Evolutionary conservation across 139 green algal species (phyloP).

Genomic region (Picochlorum sp.): DNA sequence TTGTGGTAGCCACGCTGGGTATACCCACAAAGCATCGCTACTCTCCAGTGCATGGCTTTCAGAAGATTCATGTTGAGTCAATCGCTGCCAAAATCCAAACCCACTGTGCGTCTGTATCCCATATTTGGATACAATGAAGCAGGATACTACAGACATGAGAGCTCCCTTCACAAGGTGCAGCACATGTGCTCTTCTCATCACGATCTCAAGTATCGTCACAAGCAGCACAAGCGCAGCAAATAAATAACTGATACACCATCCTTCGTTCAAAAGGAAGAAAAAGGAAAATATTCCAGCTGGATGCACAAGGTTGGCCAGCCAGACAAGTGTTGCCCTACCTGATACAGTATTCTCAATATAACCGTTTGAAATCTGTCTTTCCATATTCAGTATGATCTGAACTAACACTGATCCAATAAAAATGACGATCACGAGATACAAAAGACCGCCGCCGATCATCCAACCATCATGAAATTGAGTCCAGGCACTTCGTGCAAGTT

Average conservation of each 20-base stretch:
- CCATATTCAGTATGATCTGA: too few relatives aligned
- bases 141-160: neutral
- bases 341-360: neutral
- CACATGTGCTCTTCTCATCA: too few relatives aligned
- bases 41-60: neutral
- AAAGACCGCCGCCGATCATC: slow-evolving; percentile 50
- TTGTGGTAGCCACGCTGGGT: too few relatives aligned
- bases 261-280: slow-evolving; percentile 33
- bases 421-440: slow-evolving; percentile 22
- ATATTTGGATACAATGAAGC: neutral
- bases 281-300: slow-evolving; percentile 30
- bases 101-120: slow-evolving; percentile 11
- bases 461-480: slow-evolving; percentile 49
- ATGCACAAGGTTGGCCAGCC: slow-evolving; percentile 5
- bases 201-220: too few relatives aligned
- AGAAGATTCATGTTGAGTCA: slow-evolving; percentile 22
- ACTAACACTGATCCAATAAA: slow-evolving; percentile 20
- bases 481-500: slow-evolving; percentile 58
- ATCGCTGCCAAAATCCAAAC: slow-evolving; percentile 24
- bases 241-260: neutral
- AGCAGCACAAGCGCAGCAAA: neutral
- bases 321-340: neutral
- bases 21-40: too few relatives aligned
- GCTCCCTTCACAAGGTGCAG: neutral
- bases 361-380: too few relatives aligned